Evolutionary conservation across 345 rosid genomes (phyloP), one percentile per base, ranked within the genome.

Genomic region (Limnanthes douglasii): DNA sequence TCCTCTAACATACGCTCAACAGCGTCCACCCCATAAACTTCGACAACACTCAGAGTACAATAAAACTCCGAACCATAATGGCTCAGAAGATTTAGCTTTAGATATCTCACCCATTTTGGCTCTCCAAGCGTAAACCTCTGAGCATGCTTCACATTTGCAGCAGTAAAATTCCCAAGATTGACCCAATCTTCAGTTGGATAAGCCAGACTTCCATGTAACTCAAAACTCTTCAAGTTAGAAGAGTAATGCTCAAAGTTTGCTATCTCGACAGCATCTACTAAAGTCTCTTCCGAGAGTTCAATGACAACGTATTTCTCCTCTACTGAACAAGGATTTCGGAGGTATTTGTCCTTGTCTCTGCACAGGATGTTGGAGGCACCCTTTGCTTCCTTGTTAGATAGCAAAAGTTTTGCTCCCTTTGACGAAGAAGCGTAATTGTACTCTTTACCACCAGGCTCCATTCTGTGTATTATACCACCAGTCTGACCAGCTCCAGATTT

Each of bases 201-300:
- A 39, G 70, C 76, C 58, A 81, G 54, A 57, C 93, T 80, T 11
- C 96, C 99, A 23, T 60, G 78, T 46, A 90, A 60, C 62, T 75
- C 93, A 65, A 85, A 81, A 40, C 75, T 76, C 54, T 73, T 92
- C 15, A 81, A 44, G 52, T 81, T 85, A 21, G 96, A 81, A 31
- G 99, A 85, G 48, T 92, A 63, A 39, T 92, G 99, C 70, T 92
- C 96, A 18, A 92, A 78, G 43, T 85, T 85, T 6, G 93, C 99
- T 13, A 92, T 65, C 62, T 57, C 70, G 21, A 85, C 66, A 9
- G 94, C 75, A 28, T 67, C 77, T 15, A 81, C 96, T 59, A 90
- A 57, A 1, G 88, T 90, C 66, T 90, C 98, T 57, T 90, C 98
- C 8, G 96, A 80, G 39, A 90, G 96, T 60, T 90, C 94, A 6